Conservation (phyloP, 108 stramenopile species). For the Discostella pseudostelligera region DNA sequence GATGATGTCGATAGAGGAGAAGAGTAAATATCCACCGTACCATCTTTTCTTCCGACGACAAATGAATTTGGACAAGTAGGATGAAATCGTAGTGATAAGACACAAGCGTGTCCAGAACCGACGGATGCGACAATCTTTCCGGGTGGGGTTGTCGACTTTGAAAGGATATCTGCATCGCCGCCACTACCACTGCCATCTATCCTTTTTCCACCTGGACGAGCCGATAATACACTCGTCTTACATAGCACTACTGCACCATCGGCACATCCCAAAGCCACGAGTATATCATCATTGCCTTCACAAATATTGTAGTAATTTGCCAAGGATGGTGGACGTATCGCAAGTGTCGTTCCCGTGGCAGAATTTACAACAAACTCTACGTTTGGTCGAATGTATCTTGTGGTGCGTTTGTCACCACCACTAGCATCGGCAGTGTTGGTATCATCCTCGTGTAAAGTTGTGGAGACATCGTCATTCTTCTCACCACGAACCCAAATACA, state of each 20-base stretch:
- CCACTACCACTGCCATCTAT: not conserved
- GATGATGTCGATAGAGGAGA: slow-evolving; percentile 21
- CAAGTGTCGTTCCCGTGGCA: slow-evolving; percentile 46
- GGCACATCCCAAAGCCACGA: slow-evolving; percentile 45
- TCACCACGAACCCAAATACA: slow-evolving; percentile 33
- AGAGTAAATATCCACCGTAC: slow-evolving; percentile 46
- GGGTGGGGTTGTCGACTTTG: slow-evolving; percentile 18
- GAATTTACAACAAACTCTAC: slow-evolving; percentile 24
- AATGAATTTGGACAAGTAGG: slow-evolving; percentile 44
- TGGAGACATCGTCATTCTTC: slow-evolving; percentile 11
- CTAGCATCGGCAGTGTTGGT: not conserved
- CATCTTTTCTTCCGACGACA: slow-evolving; percentile 50
- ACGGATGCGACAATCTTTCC: slow-evolving; percentile 38
- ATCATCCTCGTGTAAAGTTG: slow-evolving; percentile 3
- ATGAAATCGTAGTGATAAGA: slow-evolving; percentile 42
- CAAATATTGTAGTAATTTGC: slow-evolving; percentile 27
- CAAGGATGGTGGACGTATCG: slow-evolving; percentile 42
- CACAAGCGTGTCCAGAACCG: slow-evolving; percentile 42
- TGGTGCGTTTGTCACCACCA: not conserved
- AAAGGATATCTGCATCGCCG: slow-evolving; percentile 7
- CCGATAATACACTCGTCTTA: slow-evolving; percentile 24
- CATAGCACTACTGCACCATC: slow-evolving; percentile 34
- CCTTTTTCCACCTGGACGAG: slow-evolving; percentile 8
- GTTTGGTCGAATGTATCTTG: slow-evolving; percentile 12
- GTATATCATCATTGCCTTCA: slow-evolving; percentile 20